These are phyloP conservation scores for Chytriomyces sp. DNA, from an alignment of 192 early-diverging fungal species.

Conservation along the genomic window DNA sequence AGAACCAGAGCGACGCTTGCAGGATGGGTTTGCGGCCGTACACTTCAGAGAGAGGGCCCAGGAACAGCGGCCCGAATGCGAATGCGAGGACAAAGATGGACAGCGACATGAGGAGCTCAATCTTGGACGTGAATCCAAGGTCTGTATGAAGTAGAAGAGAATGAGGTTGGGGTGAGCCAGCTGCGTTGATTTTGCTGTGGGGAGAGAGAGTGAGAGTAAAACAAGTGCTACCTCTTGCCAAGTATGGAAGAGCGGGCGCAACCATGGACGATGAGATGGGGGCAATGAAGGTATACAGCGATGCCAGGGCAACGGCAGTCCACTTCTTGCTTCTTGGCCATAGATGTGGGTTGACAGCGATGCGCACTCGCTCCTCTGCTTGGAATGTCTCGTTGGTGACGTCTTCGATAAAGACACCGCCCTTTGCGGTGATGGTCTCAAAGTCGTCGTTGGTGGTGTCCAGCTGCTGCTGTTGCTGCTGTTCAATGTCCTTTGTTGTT, in stretches of 20 bases:
- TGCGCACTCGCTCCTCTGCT: too few relatives aligned
- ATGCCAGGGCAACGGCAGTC: constrained; percentile 47
- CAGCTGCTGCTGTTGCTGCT: too few relatives aligned
- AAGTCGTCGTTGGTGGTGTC: too few relatives aligned
- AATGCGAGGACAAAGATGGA: constrained; percentile 53
- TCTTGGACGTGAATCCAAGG: constrained; percentile 43
- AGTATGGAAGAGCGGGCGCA: constrained; percentile 48
- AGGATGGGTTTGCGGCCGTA: constrained; percentile 57
- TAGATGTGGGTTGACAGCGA: background rate
- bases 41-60: constrained; percentile 58
- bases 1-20: constrained; percentile 48
- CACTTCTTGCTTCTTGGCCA: constrained; percentile 26
- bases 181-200: too few relatives aligned
- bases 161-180: background rate
- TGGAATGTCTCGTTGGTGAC: too few relatives aligned
- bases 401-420: too few relatives aligned
- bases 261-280: constrained; percentile 58
- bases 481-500: too few relatives aligned
- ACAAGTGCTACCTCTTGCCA: too few relatives aligned
- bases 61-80: constrained; percentile 59
- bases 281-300: constrained; percentile 51
- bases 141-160: constrained; percentile 21
- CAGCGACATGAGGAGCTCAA: constrained; percentile 49
- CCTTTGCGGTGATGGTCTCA: too few relatives aligned
- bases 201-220: too few relatives aligned